phyloP scores from a whole-genome alignment of 805 yeast genomes.

The Yarrowia sp. region DNA sequence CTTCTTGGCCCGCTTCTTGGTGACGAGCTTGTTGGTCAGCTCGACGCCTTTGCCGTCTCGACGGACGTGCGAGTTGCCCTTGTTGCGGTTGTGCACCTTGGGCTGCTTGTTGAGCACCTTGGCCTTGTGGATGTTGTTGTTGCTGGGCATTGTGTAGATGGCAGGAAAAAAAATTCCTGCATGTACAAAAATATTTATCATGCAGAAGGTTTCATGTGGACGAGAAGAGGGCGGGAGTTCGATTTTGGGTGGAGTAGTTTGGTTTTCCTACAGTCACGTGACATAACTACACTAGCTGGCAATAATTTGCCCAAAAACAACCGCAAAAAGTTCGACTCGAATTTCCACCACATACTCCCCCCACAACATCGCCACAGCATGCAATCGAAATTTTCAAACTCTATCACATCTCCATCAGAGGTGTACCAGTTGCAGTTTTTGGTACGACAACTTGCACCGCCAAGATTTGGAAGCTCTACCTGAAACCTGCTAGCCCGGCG shows the following conservation, averaged over 20 bases:
- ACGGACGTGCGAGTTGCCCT: slow-evolving; percentile 27
- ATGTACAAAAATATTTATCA: not conserved
- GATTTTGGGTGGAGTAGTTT: not conserved
- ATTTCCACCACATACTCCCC: too few relatives aligned
- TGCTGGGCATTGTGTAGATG: slow-evolving; percentile 64
- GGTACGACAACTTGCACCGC: too few relatives aligned
- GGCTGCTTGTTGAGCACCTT: slow-evolving; percentile 45
- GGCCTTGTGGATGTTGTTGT: slow-evolving; percentile 79
- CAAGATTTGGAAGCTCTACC: slow-evolving; percentile 1
- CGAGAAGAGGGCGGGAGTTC: not conserved
- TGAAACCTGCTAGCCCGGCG: not conserved
- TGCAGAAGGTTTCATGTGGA: not conserved
- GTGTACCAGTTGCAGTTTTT: too few relatives aligned
- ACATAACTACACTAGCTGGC: too few relatives aligned
- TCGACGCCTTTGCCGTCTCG: slow-evolving; percentile 23
- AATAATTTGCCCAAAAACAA: too few relatives aligned
- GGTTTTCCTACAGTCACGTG: too few relatives aligned
- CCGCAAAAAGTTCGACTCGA: too few relatives aligned
- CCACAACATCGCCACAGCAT: not conserved
- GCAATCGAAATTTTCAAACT: not conserved
- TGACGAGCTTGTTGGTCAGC: slow-evolving; percentile 53
- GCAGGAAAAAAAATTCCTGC: not conserved
- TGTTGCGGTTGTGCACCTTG: slow-evolving; percentile 31
- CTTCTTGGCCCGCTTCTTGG: slow-evolving; percentile 76
- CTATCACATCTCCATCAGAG: not conserved